A percentile compares a stretch with the other conserved stretches of the same genome.
Conservation (phyloP, 805 yeast genomes). For the Komagataella mondaviorum region DNA sequence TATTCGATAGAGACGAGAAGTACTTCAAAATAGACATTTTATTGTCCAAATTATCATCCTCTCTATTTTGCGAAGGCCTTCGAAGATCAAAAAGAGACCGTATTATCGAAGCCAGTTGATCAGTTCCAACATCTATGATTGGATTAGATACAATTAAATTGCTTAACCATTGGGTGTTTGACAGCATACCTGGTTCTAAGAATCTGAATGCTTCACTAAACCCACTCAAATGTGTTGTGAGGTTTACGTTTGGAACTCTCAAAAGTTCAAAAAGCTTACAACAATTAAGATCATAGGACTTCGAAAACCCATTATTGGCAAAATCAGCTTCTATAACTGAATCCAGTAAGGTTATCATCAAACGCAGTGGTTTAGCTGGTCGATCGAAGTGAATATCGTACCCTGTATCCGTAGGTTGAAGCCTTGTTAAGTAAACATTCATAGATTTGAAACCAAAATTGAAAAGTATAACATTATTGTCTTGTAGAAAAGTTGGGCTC, state of each 20-base stretch:
- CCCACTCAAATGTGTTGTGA: conserved; percentile 25
- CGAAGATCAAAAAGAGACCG: conserved; percentile 1
- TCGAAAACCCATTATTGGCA: not conserved
- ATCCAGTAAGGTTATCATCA: conserved; percentile 2
- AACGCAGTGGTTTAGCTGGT: conserved; percentile 27
- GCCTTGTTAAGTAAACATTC: conserved; percentile 6
- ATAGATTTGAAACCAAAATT: conserved; percentile 8
- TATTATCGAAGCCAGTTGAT: conserved; percentile 4
- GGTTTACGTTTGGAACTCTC: conserved; percentile 20
- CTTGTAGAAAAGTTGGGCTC: not conserved
- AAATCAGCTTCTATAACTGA: not conserved
- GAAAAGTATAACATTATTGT: conserved; percentile 5
- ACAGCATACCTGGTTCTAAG: not conserved
- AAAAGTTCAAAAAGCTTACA: conserved; percentile 13
- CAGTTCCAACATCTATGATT: conserved; percentile 6
- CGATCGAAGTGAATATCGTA: conserved; percentile 26
- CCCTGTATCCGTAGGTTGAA: conserved; percentile 22
- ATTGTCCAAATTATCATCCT: not conserved
- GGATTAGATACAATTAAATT: conserved; percentile 5
- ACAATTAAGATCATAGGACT: not conserved
- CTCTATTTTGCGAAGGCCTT: not conserved
- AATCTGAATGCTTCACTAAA: conserved; percentile 19
- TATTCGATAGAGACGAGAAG: not conserved
- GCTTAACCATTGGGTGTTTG: not conserved
- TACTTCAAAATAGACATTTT: not conserved